These are phyloP conservation scores for Daldinia eschscholtzii DNA, from an alignment of 2,329 filamentous ascomycete genomes.

Conservation along the genomic window DNA sequence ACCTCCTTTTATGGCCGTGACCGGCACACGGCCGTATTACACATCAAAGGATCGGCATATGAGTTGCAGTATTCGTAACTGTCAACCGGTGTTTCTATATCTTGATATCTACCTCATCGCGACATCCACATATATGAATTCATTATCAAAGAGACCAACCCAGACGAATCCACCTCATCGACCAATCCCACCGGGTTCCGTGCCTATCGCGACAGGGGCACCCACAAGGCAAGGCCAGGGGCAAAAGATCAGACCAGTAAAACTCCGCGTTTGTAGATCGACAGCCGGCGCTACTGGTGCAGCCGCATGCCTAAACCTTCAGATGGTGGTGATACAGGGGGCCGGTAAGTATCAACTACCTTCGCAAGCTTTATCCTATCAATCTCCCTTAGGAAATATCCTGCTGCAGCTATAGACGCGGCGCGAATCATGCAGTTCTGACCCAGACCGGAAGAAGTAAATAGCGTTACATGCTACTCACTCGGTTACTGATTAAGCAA, in stretches of 20 bases:
- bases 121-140: conserved; percentile 40
- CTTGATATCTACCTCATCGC: conserved; percentile 28
- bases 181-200: conserved; percentile 39
- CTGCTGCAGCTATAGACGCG: conserved; percentile 35
- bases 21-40: conserved; percentile 9
- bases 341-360: conserved; percentile 32
- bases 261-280: conserved; percentile 31
- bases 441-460: conserved; percentile 42
- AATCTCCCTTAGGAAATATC: conserved; percentile 19
- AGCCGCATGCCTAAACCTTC: conserved; percentile 42
- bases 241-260: conserved; percentile 16
- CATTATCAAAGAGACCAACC: conserved; percentile 40
- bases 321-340: conserved; percentile 35
- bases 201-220: conserved; percentile 35
- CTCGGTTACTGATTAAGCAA: conserved; percentile 39
- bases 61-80: conserved; percentile 32
- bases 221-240: conserved; percentile 35
- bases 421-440: conserved; percentile 32
- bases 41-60: conserved; percentile 45
- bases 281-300: conserved; percentile 39
- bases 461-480: conserved; percentile 30
- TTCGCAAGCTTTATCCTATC: conserved; percentile 30
- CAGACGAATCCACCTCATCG: conserved; percentile 21
- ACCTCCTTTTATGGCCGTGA: conserved; percentile 44
- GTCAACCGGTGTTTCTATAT: conserved; percentile 32